phyloP scores from a whole-genome alignment of 495 filamentous ascomycete genomes.

The Hypoxylon crocopeplum region DNA sequence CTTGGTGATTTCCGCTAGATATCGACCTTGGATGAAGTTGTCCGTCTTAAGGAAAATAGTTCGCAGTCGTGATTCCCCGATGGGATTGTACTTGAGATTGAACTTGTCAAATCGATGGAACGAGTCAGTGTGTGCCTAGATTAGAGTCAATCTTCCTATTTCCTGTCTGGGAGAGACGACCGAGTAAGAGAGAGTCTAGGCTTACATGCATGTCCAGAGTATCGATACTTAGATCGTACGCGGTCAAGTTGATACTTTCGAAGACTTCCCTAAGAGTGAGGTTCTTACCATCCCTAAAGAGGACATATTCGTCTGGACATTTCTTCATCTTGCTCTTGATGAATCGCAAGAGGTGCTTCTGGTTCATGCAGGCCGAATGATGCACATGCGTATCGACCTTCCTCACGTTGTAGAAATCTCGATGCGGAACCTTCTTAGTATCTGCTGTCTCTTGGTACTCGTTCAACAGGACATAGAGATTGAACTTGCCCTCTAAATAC shows the following conservation, averaged over 20 bases:
- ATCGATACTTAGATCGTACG: slow-evolving; percentile 97
- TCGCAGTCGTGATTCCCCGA: slow-evolving; percentile 91
- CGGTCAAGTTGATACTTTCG: slow-evolving; percentile 94
- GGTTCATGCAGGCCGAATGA: slow-evolving; percentile 99
- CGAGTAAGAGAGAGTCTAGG: not conserved
- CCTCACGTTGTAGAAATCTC: slow-evolving; percentile 98
- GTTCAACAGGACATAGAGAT: slow-evolving; percentile 88
- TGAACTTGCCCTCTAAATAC: slow-evolving; percentile 95
- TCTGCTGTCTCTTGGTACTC: slow-evolving; percentile 98
- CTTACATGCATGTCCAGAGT: slow-evolving; percentile 97
- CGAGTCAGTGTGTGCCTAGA: slow-evolving; percentile 90
- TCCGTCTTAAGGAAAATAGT: slow-evolving; percentile 99
- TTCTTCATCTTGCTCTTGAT: slow-evolving; percentile 99
- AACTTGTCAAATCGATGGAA: slow-evolving; percentile 99
- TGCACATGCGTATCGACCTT: slow-evolving; percentile 99
- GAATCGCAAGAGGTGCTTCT: slow-evolving; percentile 96
- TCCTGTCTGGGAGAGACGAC: not conserved
- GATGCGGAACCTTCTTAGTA: slow-evolving; percentile 94
- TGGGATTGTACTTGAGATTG: slow-evolving; percentile 98
- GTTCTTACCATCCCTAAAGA: slow-evolving; percentile 91
- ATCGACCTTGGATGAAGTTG: slow-evolving; percentile 94
- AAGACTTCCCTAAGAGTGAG: slow-evolving; percentile 93
- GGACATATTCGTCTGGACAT: slow-evolving; percentile 88
- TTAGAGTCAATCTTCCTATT: slow-evolving; percentile 5
- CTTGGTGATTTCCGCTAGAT: slow-evolving; percentile 95